Evolutionary conservation across 257 asterid species (phyloP).

Genomic region (Solanum pinnatisectum): DNA sequence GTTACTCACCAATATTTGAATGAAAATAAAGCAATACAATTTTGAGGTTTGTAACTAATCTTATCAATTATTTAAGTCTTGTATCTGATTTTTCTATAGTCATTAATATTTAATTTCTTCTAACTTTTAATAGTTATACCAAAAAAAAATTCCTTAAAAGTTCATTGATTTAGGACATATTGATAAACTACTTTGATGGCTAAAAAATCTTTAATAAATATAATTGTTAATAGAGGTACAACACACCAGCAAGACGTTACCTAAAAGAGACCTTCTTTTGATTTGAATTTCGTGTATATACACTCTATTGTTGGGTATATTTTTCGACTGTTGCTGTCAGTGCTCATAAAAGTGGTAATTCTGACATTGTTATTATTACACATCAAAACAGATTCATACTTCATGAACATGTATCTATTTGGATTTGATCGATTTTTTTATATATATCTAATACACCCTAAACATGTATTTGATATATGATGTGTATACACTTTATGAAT

Average conservation of each 20-base stretch:
- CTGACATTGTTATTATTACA: too few species aligned
- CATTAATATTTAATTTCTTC: neutral
- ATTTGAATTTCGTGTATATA: neutral
- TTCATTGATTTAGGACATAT: too few species aligned
- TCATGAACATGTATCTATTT: neutral
- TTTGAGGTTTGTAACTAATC: neutral
- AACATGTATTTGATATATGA: neutral
- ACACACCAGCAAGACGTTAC: neutral
- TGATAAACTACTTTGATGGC: neutral
- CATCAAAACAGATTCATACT: neutral
- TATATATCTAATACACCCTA: neutral
- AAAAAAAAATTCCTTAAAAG: too few species aligned
- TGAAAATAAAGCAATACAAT: neutral
- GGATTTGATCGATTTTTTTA: neutral
- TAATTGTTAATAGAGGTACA: neutral
- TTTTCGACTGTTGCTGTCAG: neutral
- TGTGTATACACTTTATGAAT: neutral
- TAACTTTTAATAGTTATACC: neutral
- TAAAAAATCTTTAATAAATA: too few species aligned
- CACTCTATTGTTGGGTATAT: neutral
- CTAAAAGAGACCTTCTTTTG: neutral
- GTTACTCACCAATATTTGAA: neutral
- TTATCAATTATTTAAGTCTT: neutral
- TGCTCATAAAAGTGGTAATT: neutral
- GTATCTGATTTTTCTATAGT: neutral